Base-by-base conservation (phyloP, 2,329 filamentous ascomycete genomes). In the Ophiobolus disseminans region DNA sequence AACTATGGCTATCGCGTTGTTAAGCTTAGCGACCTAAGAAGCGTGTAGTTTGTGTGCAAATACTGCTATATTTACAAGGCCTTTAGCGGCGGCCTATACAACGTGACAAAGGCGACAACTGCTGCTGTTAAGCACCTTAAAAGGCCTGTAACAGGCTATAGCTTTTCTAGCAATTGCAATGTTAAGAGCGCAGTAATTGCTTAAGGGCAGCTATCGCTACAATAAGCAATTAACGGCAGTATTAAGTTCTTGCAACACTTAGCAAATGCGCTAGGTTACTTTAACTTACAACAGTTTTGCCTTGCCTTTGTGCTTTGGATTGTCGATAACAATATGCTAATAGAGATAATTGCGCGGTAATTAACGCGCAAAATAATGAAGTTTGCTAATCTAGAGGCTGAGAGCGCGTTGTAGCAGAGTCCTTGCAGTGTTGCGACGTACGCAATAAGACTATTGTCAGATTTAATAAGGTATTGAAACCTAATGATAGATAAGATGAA, bases 341-440 rank as follows among this genome's bases (percentile, higher is more conserved):
- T 46, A 9, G 13, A n/a, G 6, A 30, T 14, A 14, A 11, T 46
- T 26, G n/a, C 21, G n/a, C n/a, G n/a, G 23, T 36, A 14, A 26
- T n/a, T 25, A 11, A 21, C 19, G 5, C 26, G 37, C 17, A 19
- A 32, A 8, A 40, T 46, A 21, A 40, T 46, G 5, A 23, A 26
- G 25, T 46, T 40, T 20, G 28, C 43, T 28, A 48, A 48, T 31
- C 45, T 31, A 37, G 40, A 37, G 34, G 45, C 45, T 25, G 39
- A 38, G 22, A 16, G 3, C 13, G 39, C 40, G 13, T 37, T 49
- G 16, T 44, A 28, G 40, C 7, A 7, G 25, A 39, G 26, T 30
- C 31, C 8, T 39, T 8, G 3, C 9, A 49, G 45, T 19, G 40
- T 44, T 14, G 19, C 17, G 11, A 22, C 25, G 7, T 49, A 21